Base-by-base conservation (phyloP, 2,329 filamentous ascomycete species). In the Aspergillus pseudoglaucus region DNA sequence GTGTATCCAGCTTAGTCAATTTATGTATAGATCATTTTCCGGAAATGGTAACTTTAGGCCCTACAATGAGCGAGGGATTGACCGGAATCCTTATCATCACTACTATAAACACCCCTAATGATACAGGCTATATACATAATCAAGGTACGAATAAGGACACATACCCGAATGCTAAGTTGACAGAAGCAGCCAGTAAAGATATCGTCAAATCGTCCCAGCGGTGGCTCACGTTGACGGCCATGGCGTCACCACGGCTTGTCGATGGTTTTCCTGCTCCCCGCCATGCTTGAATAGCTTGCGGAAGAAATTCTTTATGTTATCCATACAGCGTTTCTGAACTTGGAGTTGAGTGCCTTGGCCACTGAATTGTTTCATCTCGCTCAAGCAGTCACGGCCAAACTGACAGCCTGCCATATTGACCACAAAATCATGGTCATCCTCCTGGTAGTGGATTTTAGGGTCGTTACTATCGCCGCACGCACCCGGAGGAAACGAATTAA, bases 381-480 rank as follows among this genome's bases (percentile, higher is more conserved):
- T 85, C 91, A 91, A 97, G 68, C 93, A 98, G 71, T 98, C 91
- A 44, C 93, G 82, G 3, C 91, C 91, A 86, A 88, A 97, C 68
- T 95, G 87, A 66, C 93, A 98, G 3, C 93, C 93, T 5, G 93
- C 93, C 91, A 98, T 97, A 69, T 96, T 98, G 60, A 98, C 91
- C 42, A 97, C 59, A 62, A 98, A 96, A 67, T 98, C 93, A 23
- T 88, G 82, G 50, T 94, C 90, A 38, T 81, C 77, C 68, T 93
- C 78, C 57, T 87, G 78, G 67, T 98, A 98, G 70, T 98, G 94
- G 52, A 94, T 85, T 14, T 78, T 78, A 1, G 82, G 79, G 59
- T 96, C 82, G 7, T 57, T 60, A 14, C 57, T 61, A 17, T 69
- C 61, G 25, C 83, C 85, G 67, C 93, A 98, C 1, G 93, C 93